phyloP scores from a whole-genome alignment of 352 stramenopile genomes.

The Pythium graminicola region DNA sequence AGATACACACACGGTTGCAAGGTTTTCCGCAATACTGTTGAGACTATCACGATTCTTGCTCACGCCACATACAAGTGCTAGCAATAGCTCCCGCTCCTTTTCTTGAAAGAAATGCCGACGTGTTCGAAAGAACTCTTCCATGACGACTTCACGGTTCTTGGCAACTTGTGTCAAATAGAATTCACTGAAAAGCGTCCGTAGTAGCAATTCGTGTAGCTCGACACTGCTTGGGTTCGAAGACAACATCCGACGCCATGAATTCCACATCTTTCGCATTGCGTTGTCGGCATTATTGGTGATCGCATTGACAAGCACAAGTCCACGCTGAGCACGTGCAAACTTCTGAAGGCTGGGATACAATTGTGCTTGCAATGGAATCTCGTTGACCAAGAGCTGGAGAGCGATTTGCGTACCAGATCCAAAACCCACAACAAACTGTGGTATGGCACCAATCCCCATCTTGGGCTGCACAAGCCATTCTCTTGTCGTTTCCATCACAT shows the following conservation, averaged over 20 bases:
- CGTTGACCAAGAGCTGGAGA: slow-evolving; percentile 39
- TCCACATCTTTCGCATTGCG: slow-evolving; percentile 5
- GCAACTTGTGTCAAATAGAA: slow-evolving; percentile 54
- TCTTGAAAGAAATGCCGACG: slow-evolving; percentile 42
- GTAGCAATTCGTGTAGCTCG: slow-evolving; percentile 47
- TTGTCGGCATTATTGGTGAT: background rate
- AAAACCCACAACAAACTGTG: slow-evolving; percentile 63
- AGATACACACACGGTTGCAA: slow-evolving; percentile 14
- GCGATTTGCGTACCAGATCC: slow-evolving; percentile 47
- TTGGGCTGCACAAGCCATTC: slow-evolving; percentile 78
- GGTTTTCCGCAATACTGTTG: slow-evolving; percentile 24
- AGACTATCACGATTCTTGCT: slow-evolving; percentile 36
- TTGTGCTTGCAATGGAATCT: slow-evolving; percentile 31
- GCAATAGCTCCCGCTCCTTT: slow-evolving; percentile 26
- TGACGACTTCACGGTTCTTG: slow-evolving; percentile 31
- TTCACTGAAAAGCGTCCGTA: slow-evolving; percentile 44
- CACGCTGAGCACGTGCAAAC: slow-evolving; percentile 42
- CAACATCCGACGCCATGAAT: slow-evolving; percentile 15
- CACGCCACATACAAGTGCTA: slow-evolving; percentile 34
- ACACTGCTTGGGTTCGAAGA: slow-evolving; percentile 15
- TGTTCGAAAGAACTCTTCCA: slow-evolving; percentile 48
- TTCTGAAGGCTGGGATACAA: slow-evolving; percentile 22
- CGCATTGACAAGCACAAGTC: slow-evolving; percentile 51
- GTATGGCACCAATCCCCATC: slow-evolving; percentile 43
- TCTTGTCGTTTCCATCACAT: slow-evolving; percentile 41